These are phyloP conservation scores for Aspergillus sp. DNA, from an alignment of 2,329 filamentous ascomycete genomes.

Conservation along the genomic window DNA sequence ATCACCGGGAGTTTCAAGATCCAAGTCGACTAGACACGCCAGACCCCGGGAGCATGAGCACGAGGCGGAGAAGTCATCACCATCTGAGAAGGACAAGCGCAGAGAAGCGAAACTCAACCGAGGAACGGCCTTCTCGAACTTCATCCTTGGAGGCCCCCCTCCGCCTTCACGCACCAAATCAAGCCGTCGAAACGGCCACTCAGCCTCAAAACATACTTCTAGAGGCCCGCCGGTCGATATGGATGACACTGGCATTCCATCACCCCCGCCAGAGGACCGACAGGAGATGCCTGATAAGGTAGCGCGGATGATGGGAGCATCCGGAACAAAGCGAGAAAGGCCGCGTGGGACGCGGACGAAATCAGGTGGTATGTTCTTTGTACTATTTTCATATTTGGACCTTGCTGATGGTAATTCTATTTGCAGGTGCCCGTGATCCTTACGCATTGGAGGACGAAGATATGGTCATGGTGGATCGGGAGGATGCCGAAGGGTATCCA, in stretches of 20 bases:
- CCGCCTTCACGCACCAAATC: slow-evolving; percentile 61
- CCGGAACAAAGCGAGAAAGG: slow-evolving; percentile 49
- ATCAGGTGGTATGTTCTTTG: slow-evolving; percentile 27
- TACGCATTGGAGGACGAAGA: slow-evolving; percentile 67
- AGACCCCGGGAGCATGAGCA: slow-evolving; percentile 61
- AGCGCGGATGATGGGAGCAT: slow-evolving; percentile 70
- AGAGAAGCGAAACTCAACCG: slow-evolving; percentile 56
- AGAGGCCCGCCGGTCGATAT: slow-evolving; percentile 69
- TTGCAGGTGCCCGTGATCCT: slow-evolving; percentile 49
- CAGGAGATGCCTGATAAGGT: slow-evolving; percentile 71
- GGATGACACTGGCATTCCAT: slow-evolving; percentile 61
- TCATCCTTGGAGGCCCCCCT: slow-evolving; percentile 67
- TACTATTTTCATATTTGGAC: neutral
- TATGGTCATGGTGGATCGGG: slow-evolving; percentile 57
- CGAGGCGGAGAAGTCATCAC: slow-evolving; percentile 64
- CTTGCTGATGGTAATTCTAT: slow-evolving; percentile 1
- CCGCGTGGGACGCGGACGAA: slow-evolving; percentile 54
- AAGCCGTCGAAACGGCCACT: slow-evolving; percentile 59
- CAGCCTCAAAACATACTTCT: slow-evolving; percentile 56
- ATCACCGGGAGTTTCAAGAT: slow-evolving; percentile 48
- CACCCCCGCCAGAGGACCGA: slow-evolving; percentile 70
- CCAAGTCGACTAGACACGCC: slow-evolving; percentile 59
- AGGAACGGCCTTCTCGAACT: slow-evolving; percentile 57
- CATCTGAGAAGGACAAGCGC: slow-evolving; percentile 67
- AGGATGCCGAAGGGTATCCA: slow-evolving; percentile 37